These are phyloP conservation scores for Euryodendron excelsum DNA, from an alignment of 148 eudicot genomes.

Conservation along the genomic window DNA sequence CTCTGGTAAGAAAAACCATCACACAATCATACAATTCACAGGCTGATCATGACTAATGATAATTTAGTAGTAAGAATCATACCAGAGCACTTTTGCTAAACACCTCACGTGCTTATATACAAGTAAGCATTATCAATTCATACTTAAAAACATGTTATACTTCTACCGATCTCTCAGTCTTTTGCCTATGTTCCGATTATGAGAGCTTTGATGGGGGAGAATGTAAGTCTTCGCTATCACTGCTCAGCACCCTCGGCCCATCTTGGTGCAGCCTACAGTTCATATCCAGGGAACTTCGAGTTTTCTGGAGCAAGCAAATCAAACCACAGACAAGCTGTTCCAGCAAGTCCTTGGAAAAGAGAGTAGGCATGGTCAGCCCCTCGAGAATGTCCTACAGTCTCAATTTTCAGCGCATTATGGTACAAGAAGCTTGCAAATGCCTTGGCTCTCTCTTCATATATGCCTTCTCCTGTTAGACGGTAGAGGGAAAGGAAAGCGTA, in stretches of 20 bases:
- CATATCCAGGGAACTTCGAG: slow-evolving; percentile 69
- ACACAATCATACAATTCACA: too few relatives aligned
- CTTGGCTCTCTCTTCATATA: slow-evolving; percentile 65
- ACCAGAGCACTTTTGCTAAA: too few relatives aligned
- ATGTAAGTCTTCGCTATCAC: too few relatives aligned
- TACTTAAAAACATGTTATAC: background rate
- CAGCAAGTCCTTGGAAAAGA: slow-evolving; percentile 65
- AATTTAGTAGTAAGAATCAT: too few relatives aligned
- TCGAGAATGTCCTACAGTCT: slow-evolving; percentile 6
- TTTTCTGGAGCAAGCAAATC: slow-evolving; percentile 55
- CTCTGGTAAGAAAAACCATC: too few relatives aligned
- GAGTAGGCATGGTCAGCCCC: slow-evolving; percentile 39
- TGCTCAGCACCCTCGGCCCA: too few relatives aligned
- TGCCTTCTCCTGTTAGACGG: slow-evolving; percentile 51
- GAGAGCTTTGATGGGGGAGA: too few relatives aligned
- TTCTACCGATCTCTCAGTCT: background rate
- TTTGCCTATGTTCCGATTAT: too few relatives aligned
- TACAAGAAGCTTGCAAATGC: slow-evolving; percentile 73
- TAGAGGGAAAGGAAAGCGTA: slow-evolving; percentile 66
- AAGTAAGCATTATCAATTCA: background rate
- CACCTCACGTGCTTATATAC: too few relatives aligned
- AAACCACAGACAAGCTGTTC: slow-evolving; percentile 66
- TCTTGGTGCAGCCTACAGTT: slow-evolving; percentile 26
- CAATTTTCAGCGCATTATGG: slow-evolving; percentile 32
- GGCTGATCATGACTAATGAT: too few relatives aligned